Evolutionary conservation across 1,284 basidiomycete genomes (phyloP), one percentile per base, ranked within the genome.

Genomic region (Phellopilus nigrolimitatus): DNA sequence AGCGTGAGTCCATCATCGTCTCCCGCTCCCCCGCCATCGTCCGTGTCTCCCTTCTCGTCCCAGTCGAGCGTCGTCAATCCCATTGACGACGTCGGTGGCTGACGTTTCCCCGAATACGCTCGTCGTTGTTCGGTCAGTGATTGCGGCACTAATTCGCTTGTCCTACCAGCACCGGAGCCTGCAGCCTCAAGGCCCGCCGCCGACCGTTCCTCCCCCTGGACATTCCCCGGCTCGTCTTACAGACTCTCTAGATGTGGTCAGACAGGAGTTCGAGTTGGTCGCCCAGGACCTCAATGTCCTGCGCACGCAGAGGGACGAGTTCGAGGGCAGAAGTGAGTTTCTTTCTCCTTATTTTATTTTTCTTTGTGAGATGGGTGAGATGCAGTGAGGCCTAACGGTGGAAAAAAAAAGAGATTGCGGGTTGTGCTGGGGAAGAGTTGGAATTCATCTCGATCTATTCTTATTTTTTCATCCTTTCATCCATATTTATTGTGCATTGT

Each of bases 271-370:
- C 63, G 94, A 97, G 54, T 72, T 74, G 47, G 72, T 95, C 54
- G 73, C 80, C 12, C 74, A 78, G 54, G 93, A 97, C 65, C 73
- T 88, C 46, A 72, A 70, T 17, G 64, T 79, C 24, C 74, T 90
- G 62, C 82, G 91, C 57, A 75, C 71, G 30, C 91, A 95, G 70
- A 74, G 91, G 51, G 94, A 97, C 62, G 94, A 97, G 56, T 90
- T 87, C 66, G 94, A 97, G 67, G 75, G 76, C 13, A 91, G 94
- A 75, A 78, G 93, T 93, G 59, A 55, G 79, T 68, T 33, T 47
- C 25, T 47, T 37, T n/a, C 19, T 54, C 45, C 40, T 17, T 19
- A n/a, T 46, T 41, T 21, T 43, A 28, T 46, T n/a, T 8, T 39
- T 47, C 39, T 3, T 15, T 15, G 13, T 19, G n/a, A 34, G 31